phyloP scores from a whole-genome alignment of 257 asterid species.

The Capsicum baccatum region DNA sequence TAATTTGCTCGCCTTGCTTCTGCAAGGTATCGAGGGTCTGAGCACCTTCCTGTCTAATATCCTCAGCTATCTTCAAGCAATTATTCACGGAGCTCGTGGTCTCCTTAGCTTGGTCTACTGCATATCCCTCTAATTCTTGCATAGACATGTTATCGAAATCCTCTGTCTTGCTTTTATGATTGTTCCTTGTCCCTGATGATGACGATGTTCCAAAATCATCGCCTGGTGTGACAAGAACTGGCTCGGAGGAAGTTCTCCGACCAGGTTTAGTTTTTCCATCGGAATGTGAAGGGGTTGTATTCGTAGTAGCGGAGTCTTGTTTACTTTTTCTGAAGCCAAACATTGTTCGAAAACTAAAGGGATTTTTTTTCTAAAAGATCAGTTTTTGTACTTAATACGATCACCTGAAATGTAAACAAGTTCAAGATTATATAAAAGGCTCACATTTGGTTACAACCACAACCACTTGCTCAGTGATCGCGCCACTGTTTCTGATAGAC shows the following conservation, averaged over 20 bases:
- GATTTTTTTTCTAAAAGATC: not conserved
- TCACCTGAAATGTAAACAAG: slow-evolving; percentile 18
- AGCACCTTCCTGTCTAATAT: slow-evolving; percentile 67
- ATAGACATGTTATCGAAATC: slow-evolving; percentile 74
- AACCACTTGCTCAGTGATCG: not conserved
- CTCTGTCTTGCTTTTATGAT: slow-evolving; percentile 35
- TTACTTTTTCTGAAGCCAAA: slow-evolving; percentile 71
- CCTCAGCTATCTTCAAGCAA: slow-evolving; percentile 84
- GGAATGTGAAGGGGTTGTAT: slow-evolving; percentile 48
- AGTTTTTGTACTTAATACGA: not conserved
- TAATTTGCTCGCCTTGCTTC: slow-evolving; percentile 91
- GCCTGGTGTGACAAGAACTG: slow-evolving; percentile 48
- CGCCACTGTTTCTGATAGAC: too few relatives aligned
- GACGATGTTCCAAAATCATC: slow-evolving; percentile 51
- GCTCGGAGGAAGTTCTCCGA: slow-evolving; percentile 80
- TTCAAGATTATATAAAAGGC: not conserved
- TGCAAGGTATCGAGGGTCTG: slow-evolving; percentile 79
- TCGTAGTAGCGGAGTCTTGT: slow-evolving; percentile 38
- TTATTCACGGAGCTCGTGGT: slow-evolving; percentile 77
- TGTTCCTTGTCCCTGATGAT: slow-evolving; percentile 35
- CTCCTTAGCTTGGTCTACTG: slow-evolving; percentile 69
- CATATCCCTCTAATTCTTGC: slow-evolving; percentile 83
- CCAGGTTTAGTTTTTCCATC: slow-evolving; percentile 41
- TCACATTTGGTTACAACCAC: not conserved
- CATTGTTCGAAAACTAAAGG: slow-evolving; percentile 47